Evolutionary conservation across 2,329 filamentous ascomycete genomes (phyloP).

Genomic region (Metarhizium sp.): DNA sequence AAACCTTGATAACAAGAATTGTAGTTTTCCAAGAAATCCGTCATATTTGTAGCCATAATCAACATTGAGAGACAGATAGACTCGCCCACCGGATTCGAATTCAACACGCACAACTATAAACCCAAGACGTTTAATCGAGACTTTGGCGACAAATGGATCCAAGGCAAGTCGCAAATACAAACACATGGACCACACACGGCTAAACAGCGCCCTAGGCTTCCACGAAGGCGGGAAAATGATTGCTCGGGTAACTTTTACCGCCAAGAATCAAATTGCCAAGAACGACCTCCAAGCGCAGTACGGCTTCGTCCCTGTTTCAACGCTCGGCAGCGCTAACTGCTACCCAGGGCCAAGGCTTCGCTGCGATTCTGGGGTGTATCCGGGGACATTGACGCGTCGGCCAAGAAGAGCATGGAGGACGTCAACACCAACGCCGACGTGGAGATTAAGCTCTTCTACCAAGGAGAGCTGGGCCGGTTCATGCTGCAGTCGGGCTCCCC

Average conservation of each 20-base stretch:
- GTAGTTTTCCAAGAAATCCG: neutral
- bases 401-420: neutral
- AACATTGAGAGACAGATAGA: neutral
- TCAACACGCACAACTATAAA: neutral
- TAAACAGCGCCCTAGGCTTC: neutral
- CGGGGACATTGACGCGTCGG: neutral
- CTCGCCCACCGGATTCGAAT: neutral
- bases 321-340: neutral
- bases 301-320: neutral
- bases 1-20: neutral
- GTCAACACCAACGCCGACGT: neutral
- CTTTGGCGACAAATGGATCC: slow-evolving; percentile 3
- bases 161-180: neutral
- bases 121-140: neutral
- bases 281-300: neutral
- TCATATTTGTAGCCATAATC: neutral
- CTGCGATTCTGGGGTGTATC: neutral
- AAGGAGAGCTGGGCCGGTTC: neutral
- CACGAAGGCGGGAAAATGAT: neutral
- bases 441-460: neutral
- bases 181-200: too few relatives aligned
- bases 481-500: neutral
- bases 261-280: neutral
- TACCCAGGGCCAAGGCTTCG: neutral
- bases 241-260: neutral